phyloP scores from a whole-genome alignment of 345 rosid species.

The Viola odorata region DNA sequence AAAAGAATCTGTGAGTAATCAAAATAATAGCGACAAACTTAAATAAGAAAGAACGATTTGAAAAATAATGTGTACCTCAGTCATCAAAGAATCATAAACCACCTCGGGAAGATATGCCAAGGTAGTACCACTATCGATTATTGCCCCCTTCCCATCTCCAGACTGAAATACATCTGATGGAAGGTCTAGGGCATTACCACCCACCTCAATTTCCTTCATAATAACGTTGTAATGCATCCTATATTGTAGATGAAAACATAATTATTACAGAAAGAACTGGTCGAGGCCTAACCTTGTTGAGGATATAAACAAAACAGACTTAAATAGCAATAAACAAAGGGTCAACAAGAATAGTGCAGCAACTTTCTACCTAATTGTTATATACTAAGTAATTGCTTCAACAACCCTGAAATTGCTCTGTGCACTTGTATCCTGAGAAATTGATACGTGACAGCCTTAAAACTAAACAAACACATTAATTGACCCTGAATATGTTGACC shows the following conservation, averaged over 20 bases:
- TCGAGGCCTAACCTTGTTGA: slow-evolving; percentile 4
- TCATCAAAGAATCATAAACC: slow-evolving; percentile 48
- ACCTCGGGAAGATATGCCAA: slow-evolving; percentile 69
- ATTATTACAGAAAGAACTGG: slow-evolving; percentile 13
- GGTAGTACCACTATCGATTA: slow-evolving; percentile 92
- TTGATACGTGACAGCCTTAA: background rate
- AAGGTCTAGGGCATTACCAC: slow-evolving; percentile 41
- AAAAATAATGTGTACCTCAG: slow-evolving; percentile 29
- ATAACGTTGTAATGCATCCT: slow-evolving; percentile 87
- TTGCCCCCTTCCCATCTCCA: slow-evolving; percentile 48
- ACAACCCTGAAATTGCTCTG: background rate
- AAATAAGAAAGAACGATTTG: background rate
- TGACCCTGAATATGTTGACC: background rate
- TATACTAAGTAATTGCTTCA: background rate
- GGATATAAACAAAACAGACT: background rate
- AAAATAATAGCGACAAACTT: background rate
- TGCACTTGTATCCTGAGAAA: background rate
- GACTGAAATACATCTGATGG: slow-evolving; percentile 47
- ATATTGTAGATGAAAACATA: slow-evolving; percentile 17
- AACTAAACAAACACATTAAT: background rate
- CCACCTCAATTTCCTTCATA: slow-evolving; percentile 71
- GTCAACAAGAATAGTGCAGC: background rate
- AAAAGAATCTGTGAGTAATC: background rate
- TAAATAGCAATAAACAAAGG: no score
- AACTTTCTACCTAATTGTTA: background rate